Evolutionary conservation across 495 filamentous ascomycete genomes (phyloP).

Genomic region (Extremus antarcticus): DNA sequence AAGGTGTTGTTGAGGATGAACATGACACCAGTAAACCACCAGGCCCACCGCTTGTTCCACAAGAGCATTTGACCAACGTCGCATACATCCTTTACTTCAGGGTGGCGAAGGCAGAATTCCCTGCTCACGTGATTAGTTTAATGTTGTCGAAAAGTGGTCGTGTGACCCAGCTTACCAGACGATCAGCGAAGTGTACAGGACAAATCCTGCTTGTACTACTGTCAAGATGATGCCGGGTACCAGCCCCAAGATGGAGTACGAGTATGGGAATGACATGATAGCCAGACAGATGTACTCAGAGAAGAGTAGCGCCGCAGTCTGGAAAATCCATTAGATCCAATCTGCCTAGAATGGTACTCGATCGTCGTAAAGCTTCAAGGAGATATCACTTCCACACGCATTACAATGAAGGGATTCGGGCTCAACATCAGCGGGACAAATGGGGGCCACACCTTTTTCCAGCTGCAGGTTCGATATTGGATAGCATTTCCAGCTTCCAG

Average conservation of each 20-base stretch:
- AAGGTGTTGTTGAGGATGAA: constrained; percentile 88
- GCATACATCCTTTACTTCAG: constrained; percentile 79
- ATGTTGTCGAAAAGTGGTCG: too few species aligned
- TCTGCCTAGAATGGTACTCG: too few species aligned
- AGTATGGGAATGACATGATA: constrained; percentile 90
- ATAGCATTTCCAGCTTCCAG: constrained; percentile 68
- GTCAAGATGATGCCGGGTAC: constrained; percentile 82
- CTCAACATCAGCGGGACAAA: neutral
- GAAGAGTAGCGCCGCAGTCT: constrained; percentile 80
- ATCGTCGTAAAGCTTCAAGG: too few species aligned
- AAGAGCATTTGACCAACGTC: constrained; percentile 86
- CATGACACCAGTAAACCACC: constrained; percentile 78
- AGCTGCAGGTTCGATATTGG: constrained; percentile 81
- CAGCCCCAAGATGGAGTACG: constrained; percentile 73
- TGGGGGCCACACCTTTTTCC: constrained; percentile 59
- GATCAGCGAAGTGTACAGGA: constrained; percentile 76
- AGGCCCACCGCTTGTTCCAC: constrained; percentile 65
- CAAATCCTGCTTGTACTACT: constrained; percentile 57
- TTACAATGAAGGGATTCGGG: neutral
- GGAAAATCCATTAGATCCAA: constrained; percentile 3
- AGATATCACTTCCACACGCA: neutral
- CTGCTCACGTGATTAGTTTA: constrained; percentile 24
- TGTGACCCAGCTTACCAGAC: constrained; percentile 53
- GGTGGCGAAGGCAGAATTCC: constrained; percentile 79
- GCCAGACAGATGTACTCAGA: constrained; percentile 89